These are phyloP conservation scores for Aspergillus sclerotialis DNA, from an alignment of 2,329 filamentous ascomycete species.

Conservation along the genomic window DNA sequence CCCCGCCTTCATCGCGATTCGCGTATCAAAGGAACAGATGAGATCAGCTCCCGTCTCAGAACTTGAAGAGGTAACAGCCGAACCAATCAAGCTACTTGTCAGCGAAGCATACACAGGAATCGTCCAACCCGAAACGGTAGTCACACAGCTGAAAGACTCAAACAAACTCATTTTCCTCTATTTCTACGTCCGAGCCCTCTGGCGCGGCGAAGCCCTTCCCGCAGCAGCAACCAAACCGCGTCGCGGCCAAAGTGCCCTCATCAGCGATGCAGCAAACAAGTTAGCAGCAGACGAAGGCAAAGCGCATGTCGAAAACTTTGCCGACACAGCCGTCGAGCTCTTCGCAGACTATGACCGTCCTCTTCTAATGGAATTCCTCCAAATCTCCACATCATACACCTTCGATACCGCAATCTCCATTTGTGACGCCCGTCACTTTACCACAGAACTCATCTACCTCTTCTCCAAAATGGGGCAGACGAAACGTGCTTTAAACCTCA, in stretches of 20 bases:
- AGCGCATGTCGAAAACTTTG: slow-evolving; percentile 74
- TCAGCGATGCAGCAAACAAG: slow-evolving; percentile 38
- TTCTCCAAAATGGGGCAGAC: slow-evolving; percentile 93
- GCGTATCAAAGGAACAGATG: slow-evolving; percentile 67
- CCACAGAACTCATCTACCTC: slow-evolving; percentile 89
- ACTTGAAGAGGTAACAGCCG: slow-evolving; percentile 70
- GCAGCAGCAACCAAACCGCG: slow-evolving; percentile 26
- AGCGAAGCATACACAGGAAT: slow-evolving; percentile 87
- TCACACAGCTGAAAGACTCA: slow-evolving; percentile 65
- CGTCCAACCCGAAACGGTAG: slow-evolving; percentile 68
- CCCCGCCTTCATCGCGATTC: slow-evolving; percentile 75
- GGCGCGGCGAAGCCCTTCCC: slow-evolving; percentile 63
- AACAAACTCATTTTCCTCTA: slow-evolving; percentile 70
- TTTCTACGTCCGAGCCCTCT: slow-evolving; percentile 84
- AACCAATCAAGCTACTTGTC: slow-evolving; percentile 79
- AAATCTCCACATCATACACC: slow-evolving; percentile 76
- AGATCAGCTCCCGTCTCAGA: slow-evolving; percentile 60
- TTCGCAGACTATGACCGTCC: slow-evolving; percentile 78
- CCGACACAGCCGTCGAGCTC: slow-evolving; percentile 76
- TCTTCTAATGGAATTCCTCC: slow-evolving; percentile 80
- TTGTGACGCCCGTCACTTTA: slow-evolving; percentile 74
- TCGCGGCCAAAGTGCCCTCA: slow-evolving; percentile 28
- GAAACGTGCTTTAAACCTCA: slow-evolving; percentile 83
- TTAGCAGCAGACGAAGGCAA: slow-evolving; percentile 51
- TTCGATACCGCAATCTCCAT: slow-evolving; percentile 66